Percentiles rank a stretch among this genome's conserved stretches.
Evolutionary conservation across 1,139 yeast species (phyloP).

Genomic region (Magnusiomyces fungicola): DNA sequence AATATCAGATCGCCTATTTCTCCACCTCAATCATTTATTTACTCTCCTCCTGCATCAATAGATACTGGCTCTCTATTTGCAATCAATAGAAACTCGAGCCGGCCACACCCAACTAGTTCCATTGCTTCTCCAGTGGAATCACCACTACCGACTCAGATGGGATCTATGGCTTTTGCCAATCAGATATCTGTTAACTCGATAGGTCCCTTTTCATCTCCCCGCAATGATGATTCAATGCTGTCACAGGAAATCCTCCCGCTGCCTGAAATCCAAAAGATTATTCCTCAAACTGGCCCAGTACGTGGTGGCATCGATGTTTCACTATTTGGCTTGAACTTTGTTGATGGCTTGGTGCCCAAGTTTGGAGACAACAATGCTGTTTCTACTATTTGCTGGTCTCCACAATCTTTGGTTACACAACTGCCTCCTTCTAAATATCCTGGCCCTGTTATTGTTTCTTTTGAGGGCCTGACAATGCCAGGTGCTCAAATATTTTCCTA

Average conservation of each 20-base stretch:
- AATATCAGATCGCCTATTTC: conserved; percentile 4
- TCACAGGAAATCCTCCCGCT: conserved; percentile 15
- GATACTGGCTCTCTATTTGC: neutral
- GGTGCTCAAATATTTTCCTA: conserved; percentile 66
- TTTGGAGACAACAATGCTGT: conserved; percentile 78
- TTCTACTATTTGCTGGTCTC: conserved; percentile 91
- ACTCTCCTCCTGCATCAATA: neutral
- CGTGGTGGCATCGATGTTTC: conserved; percentile 94
- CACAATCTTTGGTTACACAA: conserved; percentile 78
- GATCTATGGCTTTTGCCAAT: neutral
- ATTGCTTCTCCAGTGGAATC: neutral
- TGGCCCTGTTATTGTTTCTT: conserved; percentile 82
- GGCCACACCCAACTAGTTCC: neutral
- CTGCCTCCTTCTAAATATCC: conserved; percentile 81
- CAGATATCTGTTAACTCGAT: neutral
- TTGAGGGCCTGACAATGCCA: conserved; percentile 39
- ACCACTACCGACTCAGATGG: neutral
- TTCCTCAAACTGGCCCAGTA: conserved; percentile 88
- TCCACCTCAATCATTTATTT: neutral
- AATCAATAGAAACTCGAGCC: neutral
- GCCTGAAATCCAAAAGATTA: conserved; percentile 69
- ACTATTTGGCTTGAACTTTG: conserved; percentile 71
- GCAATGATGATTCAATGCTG: neutral
- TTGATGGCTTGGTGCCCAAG: conserved; percentile 68
- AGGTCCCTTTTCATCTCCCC: conserved; percentile 4